Base-by-base conservation (phyloP, 2,329 filamentous ascomycete species). In the Colletotrichum chlorophyti region DNA sequence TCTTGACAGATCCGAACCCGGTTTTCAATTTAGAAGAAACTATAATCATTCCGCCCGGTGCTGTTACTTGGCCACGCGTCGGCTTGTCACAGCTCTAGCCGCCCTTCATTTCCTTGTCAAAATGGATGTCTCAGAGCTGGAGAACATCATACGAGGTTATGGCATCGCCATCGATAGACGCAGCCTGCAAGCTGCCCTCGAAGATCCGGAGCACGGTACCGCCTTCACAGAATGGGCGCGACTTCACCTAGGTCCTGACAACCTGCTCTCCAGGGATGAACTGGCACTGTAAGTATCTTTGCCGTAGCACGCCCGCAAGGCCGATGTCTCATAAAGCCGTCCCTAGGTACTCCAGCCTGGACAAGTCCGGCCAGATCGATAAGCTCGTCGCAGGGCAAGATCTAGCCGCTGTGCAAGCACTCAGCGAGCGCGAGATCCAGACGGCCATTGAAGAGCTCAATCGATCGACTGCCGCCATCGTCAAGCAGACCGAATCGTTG, bases 381-480 rank as follows among this genome's bases (percentile, higher is more conserved):
- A 69, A 69, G 60, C 70, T 85, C 23, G 74, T 74, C 4, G 75
- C 74, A 15, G 64, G 73, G 32, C 72, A 79, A 53, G 78, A 84
- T 62, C 64, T 81, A n/a, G 73, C 76, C 4, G 65, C 74, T 27
- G 72, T 81, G 29, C 80, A 79, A 51, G 79, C 82, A 5, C 70
- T 89, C 41, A 73, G 77, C 12, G 86, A 90, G 55, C 74, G 81
- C 23, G 86, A 90, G 48, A 75, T 91, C 53, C 77, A 78, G 50
- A 71, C 76, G 35, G 88, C 89, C 14, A 85, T 90, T 46, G 79
- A 82, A 3, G 83, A 88, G 50, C 76, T 92, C n/a, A 79, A 83
- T 58, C 77, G 77, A 32, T 90, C 88, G 2, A 91, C 89, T 1
- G 79, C 79, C 15, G 81, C 80, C 15, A 89, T 91, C 24, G 79